Percentiles rank a stretch among this genome's conserved stretches.
These are phyloP conservation scores for Pholiota conissans DNA, from an alignment of 768 basidiomycete species.

Conservation along the genomic window DNA sequence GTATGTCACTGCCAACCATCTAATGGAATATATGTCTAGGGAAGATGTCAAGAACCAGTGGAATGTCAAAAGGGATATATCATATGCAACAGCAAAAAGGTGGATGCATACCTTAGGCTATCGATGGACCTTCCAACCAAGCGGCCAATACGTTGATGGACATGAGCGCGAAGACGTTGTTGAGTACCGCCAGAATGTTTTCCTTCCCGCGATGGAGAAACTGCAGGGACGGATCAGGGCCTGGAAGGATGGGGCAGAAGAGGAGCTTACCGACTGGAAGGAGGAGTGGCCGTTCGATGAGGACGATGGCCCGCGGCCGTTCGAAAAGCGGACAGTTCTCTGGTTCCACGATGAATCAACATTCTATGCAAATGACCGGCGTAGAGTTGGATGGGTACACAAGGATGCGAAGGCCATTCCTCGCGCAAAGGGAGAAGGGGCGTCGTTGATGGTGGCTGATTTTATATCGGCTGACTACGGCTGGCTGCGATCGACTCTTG, in stretches of 20 bases:
- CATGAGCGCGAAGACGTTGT: conserved; percentile 37
- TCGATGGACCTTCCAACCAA: conserved; percentile 23
- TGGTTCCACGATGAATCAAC: conserved; percentile 39
- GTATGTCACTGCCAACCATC: no score
- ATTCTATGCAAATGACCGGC: conserved; percentile 37
- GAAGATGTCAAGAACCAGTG: no score
- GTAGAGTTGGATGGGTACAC: conserved; percentile 29
- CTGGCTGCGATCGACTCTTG: conserved; percentile 14
- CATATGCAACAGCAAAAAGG: conserved; percentile 19
- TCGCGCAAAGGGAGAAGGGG: conserved; percentile 36
- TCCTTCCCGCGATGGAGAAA: conserved; percentile 19
- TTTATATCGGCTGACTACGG: conserved; percentile 33
- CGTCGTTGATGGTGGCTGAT: conserved; percentile 37
- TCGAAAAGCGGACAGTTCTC: neutral
- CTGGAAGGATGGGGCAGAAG: neutral
- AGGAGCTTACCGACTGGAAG: neutral
- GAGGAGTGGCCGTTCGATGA: no score
- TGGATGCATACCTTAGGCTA: conserved; percentile 34
- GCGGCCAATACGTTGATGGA: conserved; percentile 36
- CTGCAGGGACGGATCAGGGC: neutral
- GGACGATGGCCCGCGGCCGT: no score
- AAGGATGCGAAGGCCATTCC: conserved; percentile 24
- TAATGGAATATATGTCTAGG: no score
- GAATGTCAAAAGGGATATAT: no score
- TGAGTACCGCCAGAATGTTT: conserved; percentile 27